These are phyloP conservation scores for Pythium dissimile DNA, from an alignment of 352 stramenopile species.

Conservation along the genomic window DNA sequence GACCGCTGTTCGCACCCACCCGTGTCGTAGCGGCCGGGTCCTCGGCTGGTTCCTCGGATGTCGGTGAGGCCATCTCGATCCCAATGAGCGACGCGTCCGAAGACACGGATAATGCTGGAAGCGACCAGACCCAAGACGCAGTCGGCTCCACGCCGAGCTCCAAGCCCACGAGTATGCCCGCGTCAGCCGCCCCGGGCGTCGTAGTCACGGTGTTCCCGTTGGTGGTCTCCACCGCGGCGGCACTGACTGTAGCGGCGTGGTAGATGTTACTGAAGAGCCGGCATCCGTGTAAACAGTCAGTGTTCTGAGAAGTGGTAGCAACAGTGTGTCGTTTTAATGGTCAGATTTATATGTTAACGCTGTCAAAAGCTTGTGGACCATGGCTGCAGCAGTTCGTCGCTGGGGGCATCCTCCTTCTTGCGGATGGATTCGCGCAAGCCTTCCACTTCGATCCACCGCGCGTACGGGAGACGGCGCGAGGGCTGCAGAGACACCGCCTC, in stretches of 20 bases:
- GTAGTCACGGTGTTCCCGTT: neutral
- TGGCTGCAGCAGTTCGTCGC: slow-evolving; percentile 30
- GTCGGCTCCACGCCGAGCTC: neutral
- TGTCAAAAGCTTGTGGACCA: neutral
- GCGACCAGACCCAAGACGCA: neutral
- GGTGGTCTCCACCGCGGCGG: neutral
- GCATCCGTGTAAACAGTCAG: neutral
- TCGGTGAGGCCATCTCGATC: neutral
- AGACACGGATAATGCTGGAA: neutral
- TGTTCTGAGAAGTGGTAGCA: too few species aligned
- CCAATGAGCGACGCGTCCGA: neutral
- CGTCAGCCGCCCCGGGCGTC: neutral
- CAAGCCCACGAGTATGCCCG: neutral
- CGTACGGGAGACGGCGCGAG: slow-evolving; percentile 64
- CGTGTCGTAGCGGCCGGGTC: neutral
- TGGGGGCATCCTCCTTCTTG: slow-evolving; percentile 31
- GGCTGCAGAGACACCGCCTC: slow-evolving; percentile 33
- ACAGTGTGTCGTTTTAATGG: neutral
- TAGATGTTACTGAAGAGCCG: neutral
- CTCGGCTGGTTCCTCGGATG: neutral
- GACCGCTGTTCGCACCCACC: neutral
- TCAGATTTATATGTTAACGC: neutral
- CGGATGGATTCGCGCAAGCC: slow-evolving; percentile 67
- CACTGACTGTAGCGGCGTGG: neutral
- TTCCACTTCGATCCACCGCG: slow-evolving; percentile 77